Evolutionary conservation across 2,329 filamentous ascomycete species (phyloP).

Genomic region (Fusarium acutatum): DNA sequence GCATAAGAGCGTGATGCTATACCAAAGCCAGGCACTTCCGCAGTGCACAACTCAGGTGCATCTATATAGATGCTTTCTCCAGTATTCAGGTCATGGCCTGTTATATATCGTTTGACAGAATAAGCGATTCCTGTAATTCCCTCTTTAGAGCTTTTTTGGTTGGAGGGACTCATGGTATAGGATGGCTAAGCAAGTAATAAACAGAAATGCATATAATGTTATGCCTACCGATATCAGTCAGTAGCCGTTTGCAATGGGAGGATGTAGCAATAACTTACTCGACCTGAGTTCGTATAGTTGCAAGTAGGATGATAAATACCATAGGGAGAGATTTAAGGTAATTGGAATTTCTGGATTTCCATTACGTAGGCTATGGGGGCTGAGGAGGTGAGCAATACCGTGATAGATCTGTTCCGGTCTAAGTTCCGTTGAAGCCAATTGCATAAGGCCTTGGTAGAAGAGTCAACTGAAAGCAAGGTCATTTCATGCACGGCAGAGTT

Average conservation of each 20-base stretch:
- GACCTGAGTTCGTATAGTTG: background rate
- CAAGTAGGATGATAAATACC: too few species aligned
- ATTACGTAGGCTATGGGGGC: background rate
- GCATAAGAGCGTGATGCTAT: conserved; percentile 8
- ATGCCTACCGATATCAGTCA: background rate
- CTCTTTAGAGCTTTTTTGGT: background rate
- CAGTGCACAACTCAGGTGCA: background rate
- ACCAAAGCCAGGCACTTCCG: background rate
- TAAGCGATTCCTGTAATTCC: background rate
- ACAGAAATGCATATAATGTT: too few species aligned
- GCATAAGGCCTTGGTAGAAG: too few species aligned
- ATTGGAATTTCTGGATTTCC: background rate
- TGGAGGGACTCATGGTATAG: background rate
- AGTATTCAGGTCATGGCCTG: background rate
- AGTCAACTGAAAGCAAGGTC: background rate
- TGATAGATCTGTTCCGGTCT: background rate
- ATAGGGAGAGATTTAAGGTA: background rate
- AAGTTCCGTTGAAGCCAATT: background rate
- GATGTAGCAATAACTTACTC: background rate
- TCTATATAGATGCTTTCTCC: conserved; percentile 2
- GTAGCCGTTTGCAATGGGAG: fast-evolving
- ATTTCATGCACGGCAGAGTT: background rate
- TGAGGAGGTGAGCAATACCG: too few species aligned
- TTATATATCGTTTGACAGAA: conserved; percentile 4
- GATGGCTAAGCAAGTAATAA: too few species aligned